Conservation (phyloP, 2,329 filamentous ascomycete species). For the Diaporthe capsici region DNA sequence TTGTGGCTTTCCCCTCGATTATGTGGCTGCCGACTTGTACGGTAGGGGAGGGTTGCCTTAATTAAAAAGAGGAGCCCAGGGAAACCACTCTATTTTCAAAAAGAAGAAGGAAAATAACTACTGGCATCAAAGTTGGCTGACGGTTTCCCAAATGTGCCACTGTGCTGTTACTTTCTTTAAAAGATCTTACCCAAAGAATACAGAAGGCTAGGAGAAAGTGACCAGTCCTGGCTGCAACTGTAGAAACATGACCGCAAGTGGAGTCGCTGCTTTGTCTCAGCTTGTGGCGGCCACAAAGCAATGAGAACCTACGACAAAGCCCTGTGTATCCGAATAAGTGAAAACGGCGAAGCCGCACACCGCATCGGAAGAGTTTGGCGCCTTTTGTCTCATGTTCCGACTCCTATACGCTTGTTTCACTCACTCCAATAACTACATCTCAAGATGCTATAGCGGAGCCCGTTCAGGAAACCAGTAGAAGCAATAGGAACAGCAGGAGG, state of each 20-base stretch:
- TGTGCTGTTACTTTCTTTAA: not conserved
- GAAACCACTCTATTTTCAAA: not conserved
- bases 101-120: not conserved
- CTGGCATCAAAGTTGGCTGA: not conserved
- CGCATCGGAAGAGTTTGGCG: not conserved
- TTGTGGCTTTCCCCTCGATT: not conserved
- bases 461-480: not conserved
- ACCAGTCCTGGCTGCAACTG: not conserved
- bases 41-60: not conserved
- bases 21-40: not conserved
- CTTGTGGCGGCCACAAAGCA: not conserved
- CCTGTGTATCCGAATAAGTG: not conserved
- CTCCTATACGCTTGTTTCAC: not conserved
- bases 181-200: not conserved
- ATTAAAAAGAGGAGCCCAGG: not conserved
- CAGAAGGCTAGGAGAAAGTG: not conserved
- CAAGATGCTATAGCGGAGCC: not conserved
- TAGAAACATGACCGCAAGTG: not conserved
- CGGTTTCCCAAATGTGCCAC: not conserved
- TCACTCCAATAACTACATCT: not conserved
- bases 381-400: conserved; percentile 4
- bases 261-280: conserved; percentile 1
- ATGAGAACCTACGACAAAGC: not conserved
- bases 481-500: not conserved
- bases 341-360: conserved; percentile 13